Evolutionary conservation across 2,329 filamentous ascomycete species (phyloP), one percentile per base, ranked within the genome.

Genomic region (Fusarium hainanense): DNA sequence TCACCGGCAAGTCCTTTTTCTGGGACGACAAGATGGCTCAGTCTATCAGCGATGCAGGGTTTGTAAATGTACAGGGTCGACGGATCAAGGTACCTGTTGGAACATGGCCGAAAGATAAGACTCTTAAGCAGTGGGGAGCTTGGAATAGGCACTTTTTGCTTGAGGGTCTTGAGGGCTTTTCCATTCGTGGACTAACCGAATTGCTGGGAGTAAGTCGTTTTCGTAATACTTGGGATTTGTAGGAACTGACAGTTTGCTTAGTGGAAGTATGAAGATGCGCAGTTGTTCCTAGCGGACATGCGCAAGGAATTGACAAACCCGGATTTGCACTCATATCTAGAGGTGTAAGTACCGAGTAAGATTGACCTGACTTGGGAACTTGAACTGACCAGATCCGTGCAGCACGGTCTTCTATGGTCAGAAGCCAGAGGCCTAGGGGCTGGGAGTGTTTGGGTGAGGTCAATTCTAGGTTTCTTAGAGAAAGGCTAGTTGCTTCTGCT

Each of bases 141-240:
- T 69, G 66, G 66, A 69, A 70, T 12, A 52, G 66, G 1, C 66
- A 69, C 8, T 69, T 69, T 9, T 4, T 69, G 3, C 34, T 69
- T 0, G 48, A 70, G 2, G 66, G 61, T 3, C 37, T 69, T 13
- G 66, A 69, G 7, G 66, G 66, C 0, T 69, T 69, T 11, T 70
- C 66, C 2, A 69, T 69, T 12, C 61, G 66, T 4, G 23, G 66
- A 13, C 28, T 70, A 7, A 69, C 66, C 0, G 66, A 67, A 12
- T 40, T 69, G 23, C 3, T 69, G 0, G 61, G 25, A 6, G 66
- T 70, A 48, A 13, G 54, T 46, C 4, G 0, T 4, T 8, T 8
- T 5, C 0, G 14, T 2, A 4, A 5, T 18, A 14, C 12, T 30
- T 2, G 3, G 0, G 12, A 7, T n/a, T 14, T 5, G 0, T 16